Percentiles rank a stretch among this genome's conserved stretches.
phyloP scores from a whole-genome alignment of 495 filamentous ascomycete genomes.

The Cudoniella acicularis region DNA sequence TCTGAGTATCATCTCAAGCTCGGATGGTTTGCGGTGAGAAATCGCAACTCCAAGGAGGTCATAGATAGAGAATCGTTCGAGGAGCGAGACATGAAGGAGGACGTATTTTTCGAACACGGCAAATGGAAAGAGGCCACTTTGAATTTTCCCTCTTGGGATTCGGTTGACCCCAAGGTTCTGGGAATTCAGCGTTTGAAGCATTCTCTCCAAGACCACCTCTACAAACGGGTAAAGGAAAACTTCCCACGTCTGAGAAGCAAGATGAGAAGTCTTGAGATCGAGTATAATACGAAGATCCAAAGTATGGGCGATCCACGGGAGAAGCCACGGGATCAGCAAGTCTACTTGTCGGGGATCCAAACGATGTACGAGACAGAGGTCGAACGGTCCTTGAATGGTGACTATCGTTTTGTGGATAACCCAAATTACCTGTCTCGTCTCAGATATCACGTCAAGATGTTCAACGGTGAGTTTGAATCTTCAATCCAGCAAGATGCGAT shows the following conservation, averaged over 20 bases:
- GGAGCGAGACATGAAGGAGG: constrained; percentile 8
- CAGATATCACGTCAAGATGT: constrained; percentile 10
- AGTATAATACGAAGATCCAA: constrained; percentile 2
- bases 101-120: constrained; percentile 3
- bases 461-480: constrained; percentile 5
- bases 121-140: constrained; percentile 16
- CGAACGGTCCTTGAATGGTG: constrained; percentile 10
- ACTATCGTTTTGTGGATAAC: constrained; percentile 11
- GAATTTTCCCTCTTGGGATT: constrained; percentile 3
- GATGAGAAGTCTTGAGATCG: constrained; percentile 7
- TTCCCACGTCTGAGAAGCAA: constrained; percentile 9
- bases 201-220: constrained; percentile 6
- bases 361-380: constrained; percentile 10
- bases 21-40: constrained; percentile 51
- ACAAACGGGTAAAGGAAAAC: constrained; percentile 16
- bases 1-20: constrained; percentile 37
- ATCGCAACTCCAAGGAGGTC: constrained; percentile 41
- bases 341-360: constrained; percentile 11
- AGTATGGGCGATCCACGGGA: constrained; percentile 8
- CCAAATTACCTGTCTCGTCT: constrained; percentile 9
- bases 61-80: constrained; percentile 5
- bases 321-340: constrained; percentile 7
- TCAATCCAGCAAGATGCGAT: neutral
- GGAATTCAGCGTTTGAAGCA: constrained; percentile 9
- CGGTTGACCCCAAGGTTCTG: constrained; percentile 10